Percentiles rank a stretch among this genome's conserved stretches.
phyloP scores from a whole-genome alignment of 139 green algal genomes.

The Asterochloris sp. region DNA sequence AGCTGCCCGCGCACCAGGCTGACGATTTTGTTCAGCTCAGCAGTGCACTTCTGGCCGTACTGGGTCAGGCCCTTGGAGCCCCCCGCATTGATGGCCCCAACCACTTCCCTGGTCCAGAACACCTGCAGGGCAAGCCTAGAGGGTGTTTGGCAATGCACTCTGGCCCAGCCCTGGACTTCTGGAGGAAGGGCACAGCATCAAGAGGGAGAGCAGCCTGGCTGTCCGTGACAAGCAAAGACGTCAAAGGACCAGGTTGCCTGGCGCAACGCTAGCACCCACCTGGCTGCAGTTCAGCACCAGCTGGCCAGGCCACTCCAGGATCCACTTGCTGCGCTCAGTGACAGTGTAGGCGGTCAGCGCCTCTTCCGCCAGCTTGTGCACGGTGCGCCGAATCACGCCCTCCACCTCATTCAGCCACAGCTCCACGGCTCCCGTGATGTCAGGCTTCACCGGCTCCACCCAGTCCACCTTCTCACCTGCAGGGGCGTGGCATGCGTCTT shows the following conservation, averaged over 20 bases:
- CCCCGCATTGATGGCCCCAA: conserved; percentile 52
- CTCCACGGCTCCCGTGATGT: conserved; percentile 69
- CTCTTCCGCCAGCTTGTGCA: conserved; percentile 60
- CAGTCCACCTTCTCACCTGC: conserved; percentile 63
- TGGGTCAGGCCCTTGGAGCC: conserved; percentile 53
- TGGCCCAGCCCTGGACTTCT: not conserved
- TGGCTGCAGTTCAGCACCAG: conserved; percentile 73
- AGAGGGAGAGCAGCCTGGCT: not conserved
- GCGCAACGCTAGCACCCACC: conserved; percentile 15
- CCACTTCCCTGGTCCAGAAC: conserved; percentile 73
- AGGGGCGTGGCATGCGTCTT: not conserved
- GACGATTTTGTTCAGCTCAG: conserved; percentile 69
- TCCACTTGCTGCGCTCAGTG: conserved; percentile 54
- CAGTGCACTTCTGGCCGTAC: conserved; percentile 62
- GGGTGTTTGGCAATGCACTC: not conserved
- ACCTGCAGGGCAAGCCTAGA: conserved; percentile 37
- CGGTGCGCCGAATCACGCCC: conserved; percentile 56
- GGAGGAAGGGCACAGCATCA: not conserved
- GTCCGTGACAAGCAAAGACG: too few relatives aligned
- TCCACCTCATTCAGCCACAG: conserved; percentile 80
- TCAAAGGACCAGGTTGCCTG: too few relatives aligned
- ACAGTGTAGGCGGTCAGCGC: conserved; percentile 48
- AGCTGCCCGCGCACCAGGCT: conserved; percentile 66
- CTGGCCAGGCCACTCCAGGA: conserved; percentile 71
- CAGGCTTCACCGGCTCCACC: conserved; percentile 59